phyloP scores from a whole-genome alignment of 768 basidiomycete genomes.

The Phylloporus arenicola region DNA sequence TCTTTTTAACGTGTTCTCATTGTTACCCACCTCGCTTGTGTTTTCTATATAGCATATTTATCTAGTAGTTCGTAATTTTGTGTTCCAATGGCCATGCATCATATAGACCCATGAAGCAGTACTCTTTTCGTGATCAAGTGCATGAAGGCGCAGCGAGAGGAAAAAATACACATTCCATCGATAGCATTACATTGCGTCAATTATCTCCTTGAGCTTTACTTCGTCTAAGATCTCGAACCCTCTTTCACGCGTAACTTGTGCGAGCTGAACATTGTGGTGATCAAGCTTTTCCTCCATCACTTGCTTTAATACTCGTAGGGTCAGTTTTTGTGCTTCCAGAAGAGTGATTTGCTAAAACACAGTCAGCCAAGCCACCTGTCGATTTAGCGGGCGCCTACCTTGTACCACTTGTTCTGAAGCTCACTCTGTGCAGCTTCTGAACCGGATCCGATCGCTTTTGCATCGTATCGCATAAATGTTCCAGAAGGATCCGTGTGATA shows the following conservation, averaged over 20 bases:
- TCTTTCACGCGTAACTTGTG: conserved; percentile 79
- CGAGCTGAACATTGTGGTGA: conserved; percentile 96
- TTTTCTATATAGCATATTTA: conserved; percentile 22
- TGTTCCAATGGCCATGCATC: conserved; percentile 2
- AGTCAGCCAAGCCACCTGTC: conserved; percentile 5
- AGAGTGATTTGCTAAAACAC: conserved; percentile 81
- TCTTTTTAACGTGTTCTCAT: conserved; percentile 8
- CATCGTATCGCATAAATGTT: conserved; percentile 93
- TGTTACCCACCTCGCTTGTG: not conserved
- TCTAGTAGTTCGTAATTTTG: conserved; percentile 16
- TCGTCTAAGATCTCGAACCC: conserved; percentile 93
- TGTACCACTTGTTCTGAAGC: conserved; percentile 95
- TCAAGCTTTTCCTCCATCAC: conserved; percentile 99
- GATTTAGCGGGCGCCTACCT: conserved; percentile 42
- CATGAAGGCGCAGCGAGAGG: not conserved
- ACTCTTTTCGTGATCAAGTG: not conserved
- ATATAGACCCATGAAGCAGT: not conserved
- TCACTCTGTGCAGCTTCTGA: conserved; percentile 97
- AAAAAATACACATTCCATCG: conserved; percentile 13
- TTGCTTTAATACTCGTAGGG: conserved; percentile 89
- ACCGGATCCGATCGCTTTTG: conserved; percentile 97
- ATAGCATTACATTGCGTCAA: conserved; percentile 68
- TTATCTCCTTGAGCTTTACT: conserved; percentile 71
- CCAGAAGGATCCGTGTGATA: conserved; percentile 99
- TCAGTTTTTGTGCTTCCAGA: conserved; percentile 79